phyloP scores from a whole-genome alignment of 768 basidiomycete species.

The Lactarius sanguifluus region DNA sequence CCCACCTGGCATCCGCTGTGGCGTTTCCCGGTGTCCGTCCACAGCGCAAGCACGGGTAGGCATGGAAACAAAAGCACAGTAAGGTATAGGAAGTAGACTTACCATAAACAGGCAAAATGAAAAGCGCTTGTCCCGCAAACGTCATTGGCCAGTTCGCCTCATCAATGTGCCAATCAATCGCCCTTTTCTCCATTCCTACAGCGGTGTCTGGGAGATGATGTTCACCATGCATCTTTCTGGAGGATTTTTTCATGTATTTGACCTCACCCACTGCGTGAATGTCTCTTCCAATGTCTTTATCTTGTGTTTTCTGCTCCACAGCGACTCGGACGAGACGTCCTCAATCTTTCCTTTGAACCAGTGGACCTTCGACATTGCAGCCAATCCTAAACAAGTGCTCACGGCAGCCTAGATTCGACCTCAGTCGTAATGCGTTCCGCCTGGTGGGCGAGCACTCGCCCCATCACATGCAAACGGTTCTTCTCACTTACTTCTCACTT shows the following conservation, averaged over 20 bases:
- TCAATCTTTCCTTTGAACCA: too few species aligned
- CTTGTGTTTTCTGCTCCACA: too few species aligned
- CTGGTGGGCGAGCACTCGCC: too few species aligned
- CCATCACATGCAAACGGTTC: background rate
- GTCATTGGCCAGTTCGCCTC: constrained; percentile 64
- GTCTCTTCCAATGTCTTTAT: constrained; percentile 32
- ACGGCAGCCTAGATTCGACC: constrained; percentile 51
- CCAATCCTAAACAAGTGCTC: constrained; percentile 12
- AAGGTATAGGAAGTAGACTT: too few species aligned
- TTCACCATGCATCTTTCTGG: constrained; percentile 54
- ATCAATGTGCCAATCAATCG: constrained; percentile 6
- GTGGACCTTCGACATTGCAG: too few species aligned
- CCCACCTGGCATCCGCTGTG: too few species aligned
- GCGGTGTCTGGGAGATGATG: constrained; percentile 68
- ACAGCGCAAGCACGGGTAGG: too few species aligned
- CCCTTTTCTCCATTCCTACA: constrained; percentile 31
- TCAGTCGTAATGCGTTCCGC: constrained; percentile 57
- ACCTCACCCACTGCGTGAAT: constrained; percentile 49
- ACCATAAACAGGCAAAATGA: constrained; percentile 36
- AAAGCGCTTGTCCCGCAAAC: constrained; percentile 47
- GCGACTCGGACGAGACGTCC: too few species aligned
- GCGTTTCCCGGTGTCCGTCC: too few species aligned
- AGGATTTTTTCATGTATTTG: constrained; percentile 67
- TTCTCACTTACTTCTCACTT: background rate
- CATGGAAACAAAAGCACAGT: too few species aligned